Evolutionary conservation across 2,329 filamentous ascomycete genomes (phyloP).

Genomic region (Talaromyces atroroseus): DNA sequence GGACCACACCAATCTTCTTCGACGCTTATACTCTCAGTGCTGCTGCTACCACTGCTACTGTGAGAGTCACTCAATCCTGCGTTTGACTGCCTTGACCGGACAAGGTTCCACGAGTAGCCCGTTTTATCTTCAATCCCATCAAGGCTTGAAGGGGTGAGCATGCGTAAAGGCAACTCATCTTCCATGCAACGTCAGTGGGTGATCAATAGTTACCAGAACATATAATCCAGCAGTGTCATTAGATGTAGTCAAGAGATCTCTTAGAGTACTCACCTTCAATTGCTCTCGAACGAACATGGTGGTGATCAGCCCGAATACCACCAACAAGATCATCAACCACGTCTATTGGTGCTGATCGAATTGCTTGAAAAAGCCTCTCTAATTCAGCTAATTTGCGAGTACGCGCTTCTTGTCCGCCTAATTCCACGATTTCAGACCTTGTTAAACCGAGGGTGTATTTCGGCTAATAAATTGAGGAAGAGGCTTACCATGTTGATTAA

Average conservation of each 20-base stretch:
- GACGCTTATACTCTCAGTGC: constrained; percentile 12
- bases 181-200: not conserved
- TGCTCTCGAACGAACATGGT: not conserved
- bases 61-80: constrained; percentile 5
- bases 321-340: constrained; percentile 28
- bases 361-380: constrained; percentile 29
- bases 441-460: not conserved
- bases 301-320: constrained; percentile 24
- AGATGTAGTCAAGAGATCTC: not conserved
- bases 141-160: constrained; percentile 5
- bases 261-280: not conserved
- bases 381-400: constrained; percentile 26
- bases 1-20: constrained; percentile 14
- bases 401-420: constrained; percentile 17
- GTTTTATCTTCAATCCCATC: not conserved
- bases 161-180: not conserved
- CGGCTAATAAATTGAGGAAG: not conserved
- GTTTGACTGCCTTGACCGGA: not conserved
- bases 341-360: constrained; percentile 28
- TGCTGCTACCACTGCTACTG: constrained; percentile 13
- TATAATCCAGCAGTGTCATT: not conserved
- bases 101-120: not conserved
- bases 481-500: constrained; percentile 24
- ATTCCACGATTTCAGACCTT: constrained; percentile 14
- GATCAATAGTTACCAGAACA: not conserved